Evolutionary conservation across 257 asterid species (phyloP).

Genomic region (Capsicum pubescens): DNA sequence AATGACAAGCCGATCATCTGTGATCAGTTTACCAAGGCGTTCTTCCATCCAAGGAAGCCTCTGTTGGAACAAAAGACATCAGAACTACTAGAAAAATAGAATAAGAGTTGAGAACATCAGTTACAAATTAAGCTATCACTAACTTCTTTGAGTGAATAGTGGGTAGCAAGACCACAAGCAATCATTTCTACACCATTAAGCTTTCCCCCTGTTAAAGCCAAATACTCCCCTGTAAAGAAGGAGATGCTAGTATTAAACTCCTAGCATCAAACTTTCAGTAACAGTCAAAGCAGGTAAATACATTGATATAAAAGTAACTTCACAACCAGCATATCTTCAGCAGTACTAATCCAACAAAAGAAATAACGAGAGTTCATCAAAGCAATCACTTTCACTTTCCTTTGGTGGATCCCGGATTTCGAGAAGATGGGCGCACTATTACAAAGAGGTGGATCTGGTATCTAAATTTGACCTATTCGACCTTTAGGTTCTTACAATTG

Average conservation of each 20-base stretch:
- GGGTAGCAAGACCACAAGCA: slow-evolving; percentile 97
- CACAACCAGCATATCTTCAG: slow-evolving; percentile 14
- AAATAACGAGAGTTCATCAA: slow-evolving; percentile 9
- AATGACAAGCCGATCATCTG: slow-evolving; percentile 83
- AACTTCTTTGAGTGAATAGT: slow-evolving; percentile 77
- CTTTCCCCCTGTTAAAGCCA: slow-evolving; percentile 93
- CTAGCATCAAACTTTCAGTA: neutral
- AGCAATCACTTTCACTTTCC: neutral
- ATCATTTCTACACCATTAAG: slow-evolving; percentile 89
- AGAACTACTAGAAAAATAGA: slow-evolving; percentile 20
- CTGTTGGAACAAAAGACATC: slow-evolving; percentile 45
- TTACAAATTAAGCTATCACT: slow-evolving; percentile 16
- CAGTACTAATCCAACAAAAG: neutral
- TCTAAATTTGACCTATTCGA: neutral
- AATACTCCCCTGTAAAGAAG: slow-evolving; percentile 78
- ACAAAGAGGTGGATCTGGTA: neutral
- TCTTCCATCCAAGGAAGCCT: slow-evolving; percentile 95
- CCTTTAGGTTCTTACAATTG: neutral
- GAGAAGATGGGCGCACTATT: neutral
- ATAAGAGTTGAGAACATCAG: slow-evolving; percentile 34
- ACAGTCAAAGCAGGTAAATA: neutral
- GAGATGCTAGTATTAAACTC: slow-evolving; percentile 6
- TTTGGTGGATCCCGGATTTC: neutral
- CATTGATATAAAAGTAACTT: neutral
- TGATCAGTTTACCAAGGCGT: slow-evolving; percentile 81